Base-by-base conservation (phyloP, 1,139 yeast species). In the Pneumocystis canis region DNA sequence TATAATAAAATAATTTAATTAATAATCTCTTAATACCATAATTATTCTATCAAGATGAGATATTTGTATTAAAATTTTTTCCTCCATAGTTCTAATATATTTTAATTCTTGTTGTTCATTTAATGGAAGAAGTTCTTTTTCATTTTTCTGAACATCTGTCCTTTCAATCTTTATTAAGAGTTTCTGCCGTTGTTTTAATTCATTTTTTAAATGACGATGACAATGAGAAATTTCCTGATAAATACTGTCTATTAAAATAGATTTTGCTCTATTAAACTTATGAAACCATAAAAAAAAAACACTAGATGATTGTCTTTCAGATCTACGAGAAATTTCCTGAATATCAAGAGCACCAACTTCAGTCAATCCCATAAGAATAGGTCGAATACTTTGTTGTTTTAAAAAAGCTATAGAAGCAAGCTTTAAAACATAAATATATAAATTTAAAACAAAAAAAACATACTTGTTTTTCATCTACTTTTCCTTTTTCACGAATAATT, bases 291-390 rank as follows among this genome's bases (percentile, higher is more conserved):
- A 79, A 71, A 83, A 92, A 59, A 86, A 85, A 0, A 97, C 85
- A 68, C 95, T 83, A 58, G 89, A 84, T 0, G 97, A 96, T 1
- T 96, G 92, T 67, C 98, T 80, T 72, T 90, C 97, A 39, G 84
- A 85, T 41, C 95, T 85, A 70, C 94, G 81, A 7, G 98, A 97
- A 39, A 92, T 87, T 75, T 94, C 98, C 73, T 92, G 97, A 28
- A 77, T 69, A 60, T 77, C 78, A n/a, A 77, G 69, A 59, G 76
- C 74, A 9, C 79, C 79, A 59, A 70, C 69, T 31, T 67, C 69
- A 63, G 76, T 77, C 57, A 77, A 70, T 25, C 72, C 71, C 20
- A 74, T 68, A 60, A 75, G 70, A 41, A 72, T 71, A 58, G 72
- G 82, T 66, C 96, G 79, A 7, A 89, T 88, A 39, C 85, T 86